Conservation (phyloP, 2,329 filamentous ascomycete genomes). For the Botryosphaeria dothidea region DNA sequence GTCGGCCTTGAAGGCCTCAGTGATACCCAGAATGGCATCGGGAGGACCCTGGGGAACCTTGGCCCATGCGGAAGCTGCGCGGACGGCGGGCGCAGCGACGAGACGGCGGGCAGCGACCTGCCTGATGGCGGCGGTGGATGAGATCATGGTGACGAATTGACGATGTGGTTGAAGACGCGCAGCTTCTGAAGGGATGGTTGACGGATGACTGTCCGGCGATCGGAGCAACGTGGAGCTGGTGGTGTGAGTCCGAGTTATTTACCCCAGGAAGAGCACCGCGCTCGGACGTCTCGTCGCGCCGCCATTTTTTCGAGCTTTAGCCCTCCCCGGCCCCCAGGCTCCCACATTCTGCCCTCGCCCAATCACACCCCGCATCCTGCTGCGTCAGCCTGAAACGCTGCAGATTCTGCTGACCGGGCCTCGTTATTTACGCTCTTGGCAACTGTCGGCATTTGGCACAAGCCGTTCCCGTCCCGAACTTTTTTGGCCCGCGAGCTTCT, state of each 20-base stretch:
- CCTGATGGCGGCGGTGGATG: constrained; percentile 40
- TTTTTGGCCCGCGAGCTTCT: neutral
- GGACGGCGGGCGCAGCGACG: constrained; percentile 46
- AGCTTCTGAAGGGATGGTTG: neutral
- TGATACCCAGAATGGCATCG: constrained; percentile 65
- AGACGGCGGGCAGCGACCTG: constrained; percentile 38
- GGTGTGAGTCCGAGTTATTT: constrained; percentile 29
- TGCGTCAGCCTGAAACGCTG: no score
- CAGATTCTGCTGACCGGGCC: neutral
- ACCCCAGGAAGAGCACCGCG: constrained; percentile 28
- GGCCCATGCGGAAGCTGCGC: constrained; percentile 81
- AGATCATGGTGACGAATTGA: constrained; percentile 34
- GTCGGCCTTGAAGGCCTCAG: constrained; percentile 98
- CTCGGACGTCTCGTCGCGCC: constrained; percentile 6
- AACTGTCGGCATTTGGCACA: neutral
- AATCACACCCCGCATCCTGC: no score
- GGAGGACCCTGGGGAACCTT: constrained; percentile 92
- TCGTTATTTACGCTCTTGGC: neutral
- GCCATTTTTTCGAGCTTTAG: constrained; percentile 11
- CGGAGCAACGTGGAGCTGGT: constrained; percentile 16
- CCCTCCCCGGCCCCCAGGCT: neutral
- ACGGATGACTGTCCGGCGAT: constrained; percentile 17
- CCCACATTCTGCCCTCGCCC: no score
- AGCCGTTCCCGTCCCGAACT: neutral
- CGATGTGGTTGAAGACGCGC: constrained; percentile 19